Evolutionary conservation across 805 yeast genomes (phyloP), one percentile per base, ranked within the genome.

Genomic region (Candida taoyuanica): DNA sequence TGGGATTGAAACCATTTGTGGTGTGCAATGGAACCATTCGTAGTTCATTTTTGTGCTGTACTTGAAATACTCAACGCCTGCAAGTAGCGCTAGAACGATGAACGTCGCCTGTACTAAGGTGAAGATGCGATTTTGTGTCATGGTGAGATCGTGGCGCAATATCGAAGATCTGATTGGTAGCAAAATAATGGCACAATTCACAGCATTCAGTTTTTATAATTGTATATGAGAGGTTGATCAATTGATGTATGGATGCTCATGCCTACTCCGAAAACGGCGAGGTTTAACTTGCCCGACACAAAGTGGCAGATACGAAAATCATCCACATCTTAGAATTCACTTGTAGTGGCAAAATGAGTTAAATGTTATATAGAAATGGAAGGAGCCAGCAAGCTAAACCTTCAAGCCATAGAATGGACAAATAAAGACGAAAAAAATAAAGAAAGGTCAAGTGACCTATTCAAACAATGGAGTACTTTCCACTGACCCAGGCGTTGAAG

Each of bases 401-500:
- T 15, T 5, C 19, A 23, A 21, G 24, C 11, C 25, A 20, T 14
- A 14, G 15, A 16, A 23, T 19, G 15, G n/a, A 9, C n/a, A n/a
- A n/a, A n/a, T n/a, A n/a, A n/a, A n/a, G n/a, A n/a, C n/a, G n/a
- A n/a, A n/a, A n/a, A n/a, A n/a, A n/a, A n/a, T n/a, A n/a, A n/a
- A n/a, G n/a, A n/a, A n/a, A n/a, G n/a, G n/a, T n/a, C n/a, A n/a
- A n/a, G n/a, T n/a, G n/a, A n/a, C n/a, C n/a, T n/a, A 7, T 17
- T 38, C 21, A 42, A 18, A 40, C 34, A 14, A 55, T 55, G 7
- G 46, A 51, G 50, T 68, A 75, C 58, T 84, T 82, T 20, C 93
- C 95, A 30, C 63, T 49, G 34, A 86, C 64, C 97, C 97, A 91
- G 59, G 82, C 73, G 68, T 86, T 84, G 46, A 89, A 74, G 88